These are phyloP conservation scores for Cynara cardunculus DNA, from an alignment of 129 eudicot genomes.

Conservation along the genomic window DNA sequence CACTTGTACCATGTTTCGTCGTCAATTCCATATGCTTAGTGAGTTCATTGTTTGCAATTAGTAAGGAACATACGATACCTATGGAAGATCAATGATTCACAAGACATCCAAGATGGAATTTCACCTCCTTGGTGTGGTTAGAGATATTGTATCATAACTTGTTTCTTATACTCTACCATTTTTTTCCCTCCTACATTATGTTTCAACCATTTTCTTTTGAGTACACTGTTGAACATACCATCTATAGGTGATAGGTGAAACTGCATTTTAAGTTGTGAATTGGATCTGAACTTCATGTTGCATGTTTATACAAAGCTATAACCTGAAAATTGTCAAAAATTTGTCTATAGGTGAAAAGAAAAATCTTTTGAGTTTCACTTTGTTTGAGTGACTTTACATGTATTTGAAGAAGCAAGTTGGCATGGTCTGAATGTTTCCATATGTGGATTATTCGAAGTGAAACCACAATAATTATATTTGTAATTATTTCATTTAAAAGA, in stretches of 20 bases:
- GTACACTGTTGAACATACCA: not conserved
- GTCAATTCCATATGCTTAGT: not conserved
- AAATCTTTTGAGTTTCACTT: not conserved
- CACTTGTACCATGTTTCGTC: not conserved
- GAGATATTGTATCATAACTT: constrained; percentile 91
- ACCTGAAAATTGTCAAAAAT: not conserved
- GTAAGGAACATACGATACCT: constrained; percentile 18
- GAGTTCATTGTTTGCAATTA: not conserved
- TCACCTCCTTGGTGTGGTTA: constrained; percentile 95
- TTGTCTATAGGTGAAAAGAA: not conserved
- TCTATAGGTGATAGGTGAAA: not conserved
- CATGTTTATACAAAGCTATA: not conserved
- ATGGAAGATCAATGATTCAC: constrained; percentile 97
- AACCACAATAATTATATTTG: no score
- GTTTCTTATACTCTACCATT: not conserved
- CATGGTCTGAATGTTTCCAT: constrained; percentile 98
- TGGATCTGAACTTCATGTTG: not conserved
- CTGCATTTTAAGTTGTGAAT: not conserved
- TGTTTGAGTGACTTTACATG: constrained; percentile 41
- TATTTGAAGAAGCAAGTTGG: constrained; percentile 95
- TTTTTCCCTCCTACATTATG: not conserved
- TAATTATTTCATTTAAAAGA: no score
- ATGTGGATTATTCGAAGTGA: constrained; percentile 87
- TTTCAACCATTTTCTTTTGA: not conserved
- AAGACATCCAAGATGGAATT: constrained; percentile 86